Evolutionary conservation across 345 rosid genomes (phyloP).

Genomic region (Lepidium sativum): DNA sequence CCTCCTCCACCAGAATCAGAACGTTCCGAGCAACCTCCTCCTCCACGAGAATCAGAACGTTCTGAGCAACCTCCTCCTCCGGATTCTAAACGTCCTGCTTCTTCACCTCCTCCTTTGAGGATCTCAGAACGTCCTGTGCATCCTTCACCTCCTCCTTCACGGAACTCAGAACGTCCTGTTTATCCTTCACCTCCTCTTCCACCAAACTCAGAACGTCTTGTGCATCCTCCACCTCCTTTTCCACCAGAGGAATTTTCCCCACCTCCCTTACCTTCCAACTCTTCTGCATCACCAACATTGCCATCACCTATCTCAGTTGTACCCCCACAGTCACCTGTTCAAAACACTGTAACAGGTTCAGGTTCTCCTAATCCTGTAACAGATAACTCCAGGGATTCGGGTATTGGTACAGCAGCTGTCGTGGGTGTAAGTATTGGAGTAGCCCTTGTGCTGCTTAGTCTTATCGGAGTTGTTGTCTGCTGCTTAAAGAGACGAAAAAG

Average conservation of each 20-base stretch:
- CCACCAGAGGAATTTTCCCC: constrained; percentile 26
- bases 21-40: constrained; percentile 20
- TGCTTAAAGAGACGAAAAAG: too few species aligned
- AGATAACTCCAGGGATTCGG: constrained; percentile 21
- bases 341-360: constrained; percentile 19
- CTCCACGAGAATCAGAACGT: not conserved
- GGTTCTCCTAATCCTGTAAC: constrained; percentile 25
- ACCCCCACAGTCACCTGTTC: constrained; percentile 35
- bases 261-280: constrained; percentile 37
- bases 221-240: constrained; percentile 30
- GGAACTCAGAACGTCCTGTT: constrained; percentile 12
- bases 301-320: constrained; percentile 32
- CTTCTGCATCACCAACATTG: constrained; percentile 24
- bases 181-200: not conserved
- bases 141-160: constrained; percentile 19
- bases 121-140: not conserved
- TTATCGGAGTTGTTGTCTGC: too few species aligned
- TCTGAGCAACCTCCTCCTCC: constrained; percentile 10
- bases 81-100: constrained; percentile 24
- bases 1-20: constrained; percentile 12
- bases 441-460: constrained; percentile 47
- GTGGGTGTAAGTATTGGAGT: constrained; percentile 48
- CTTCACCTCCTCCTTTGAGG: not conserved
- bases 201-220: constrained; percentile 12
- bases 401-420: constrained; percentile 34